These are phyloP conservation scores for Cadophora sp. DNA, from an alignment of 2,329 filamentous ascomycete genomes.

Conservation along the genomic window DNA sequence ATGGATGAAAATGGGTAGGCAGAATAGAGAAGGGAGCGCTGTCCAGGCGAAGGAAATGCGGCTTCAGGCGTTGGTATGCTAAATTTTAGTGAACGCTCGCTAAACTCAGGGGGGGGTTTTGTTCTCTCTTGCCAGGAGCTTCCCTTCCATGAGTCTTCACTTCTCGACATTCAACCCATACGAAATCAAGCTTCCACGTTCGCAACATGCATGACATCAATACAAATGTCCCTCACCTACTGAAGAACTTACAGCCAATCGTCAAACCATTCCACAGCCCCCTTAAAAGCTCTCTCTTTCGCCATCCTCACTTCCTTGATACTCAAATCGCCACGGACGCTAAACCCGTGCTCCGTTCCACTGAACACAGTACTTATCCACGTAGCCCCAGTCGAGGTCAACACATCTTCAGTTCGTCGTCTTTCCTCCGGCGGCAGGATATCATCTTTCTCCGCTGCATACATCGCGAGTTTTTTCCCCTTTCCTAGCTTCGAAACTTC, in stretches of 20 bases:
- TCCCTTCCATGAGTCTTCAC: no score
- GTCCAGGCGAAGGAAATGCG: no score
- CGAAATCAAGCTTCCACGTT: no score
- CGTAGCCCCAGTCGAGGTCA: constrained; percentile 57
- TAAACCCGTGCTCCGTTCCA: constrained; percentile 75
- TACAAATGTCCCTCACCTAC: no score
- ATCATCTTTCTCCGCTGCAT: constrained; percentile 65
- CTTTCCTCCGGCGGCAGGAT: constrained; percentile 69
- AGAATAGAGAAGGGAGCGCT: no score
- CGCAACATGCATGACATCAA: no score
- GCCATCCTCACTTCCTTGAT: constrained; percentile 66
- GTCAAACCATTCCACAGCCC: constrained; percentile 79
- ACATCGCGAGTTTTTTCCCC: constrained; percentile 68
- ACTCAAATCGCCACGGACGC: constrained; percentile 65
- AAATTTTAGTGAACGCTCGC: no score
- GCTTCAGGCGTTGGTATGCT: no score
- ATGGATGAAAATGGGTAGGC: no score
- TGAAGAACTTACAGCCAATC: constrained; percentile 21
- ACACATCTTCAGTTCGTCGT: constrained; percentile 65
- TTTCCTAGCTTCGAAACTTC: constrained; percentile 63
- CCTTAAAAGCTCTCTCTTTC: constrained; percentile 79
- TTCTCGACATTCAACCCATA: no score
- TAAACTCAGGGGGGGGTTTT: no score
- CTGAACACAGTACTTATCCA: constrained; percentile 70
- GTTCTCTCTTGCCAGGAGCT: no score